Base-by-base conservation (phyloP, 768 basidiomycete genomes). In the Lactarius akahatsu region DNA sequence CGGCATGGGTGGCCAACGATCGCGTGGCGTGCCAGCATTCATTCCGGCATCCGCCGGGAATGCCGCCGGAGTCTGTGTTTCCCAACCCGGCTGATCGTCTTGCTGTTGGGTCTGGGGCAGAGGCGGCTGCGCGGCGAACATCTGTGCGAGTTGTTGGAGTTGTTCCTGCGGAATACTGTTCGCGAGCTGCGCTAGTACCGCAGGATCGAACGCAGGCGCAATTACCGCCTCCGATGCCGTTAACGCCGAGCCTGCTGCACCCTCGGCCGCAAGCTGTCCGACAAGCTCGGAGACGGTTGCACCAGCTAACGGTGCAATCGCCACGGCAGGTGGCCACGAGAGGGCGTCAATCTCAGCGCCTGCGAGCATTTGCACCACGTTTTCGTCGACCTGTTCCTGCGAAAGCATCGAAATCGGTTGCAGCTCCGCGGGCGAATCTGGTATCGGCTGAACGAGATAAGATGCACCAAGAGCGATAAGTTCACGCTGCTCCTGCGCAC, bases 351-450 rank as follows among this genome's bases (percentile, higher is more conserved):
- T 81, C 61, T 90, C 89, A 26, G 84, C 79, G 28, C 91, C 90
- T 40, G 85, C 80, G 34, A 86, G 83, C 90, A 94, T 93, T 57
- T 77, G 74, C 73, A 81, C 82, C 70, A 84, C 81, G 61, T 83
- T 81, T 71, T 75, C 80, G 76, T 91, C 89, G 64, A 85, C 80
- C 71, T 91, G 87, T 70, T 90, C 91, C 70, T 90, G 90, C 3
- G 66, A 56, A 50, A 57, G 63, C 57, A 82, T 73, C 66, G 89
- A 81, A 69, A 82, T 79, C 67, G 77, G 75, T 23, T 83, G 74
- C 32, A 89, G 86, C 76, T 93, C 92, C 45, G 84, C 83, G 23
- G 92, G 89, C 65, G 87, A 84, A 58, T 92, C 90, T 54, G 92
- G 92, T 71, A 93, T 89, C 69, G 89, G 89, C 55, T 80, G 75